Evolutionary conservation across 73 alveolate species (phyloP).

Genomic region (Breviolum minutum): DNA sequence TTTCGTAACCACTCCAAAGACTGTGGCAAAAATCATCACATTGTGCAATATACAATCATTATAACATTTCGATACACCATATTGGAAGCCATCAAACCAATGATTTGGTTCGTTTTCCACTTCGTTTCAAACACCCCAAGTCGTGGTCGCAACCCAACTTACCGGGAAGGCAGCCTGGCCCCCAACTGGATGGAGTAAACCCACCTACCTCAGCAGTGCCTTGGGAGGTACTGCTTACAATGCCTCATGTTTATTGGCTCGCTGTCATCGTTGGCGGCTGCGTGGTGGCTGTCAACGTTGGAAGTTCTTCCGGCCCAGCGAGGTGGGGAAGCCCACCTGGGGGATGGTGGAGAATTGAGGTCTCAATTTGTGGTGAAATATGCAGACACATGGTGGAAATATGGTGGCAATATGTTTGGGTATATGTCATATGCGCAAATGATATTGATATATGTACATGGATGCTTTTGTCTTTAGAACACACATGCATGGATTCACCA

Average conservation of each 20-base stretch:
- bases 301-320: conserved; percentile 71
- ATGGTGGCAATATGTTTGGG: too few species aligned
- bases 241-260: conserved; percentile 42
- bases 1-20: too few species aligned
- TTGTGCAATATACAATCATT: too few species aligned
- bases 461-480: too few species aligned
- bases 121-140: neutral
- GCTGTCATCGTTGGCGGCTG: conserved; percentile 72
- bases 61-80: neutral
- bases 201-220: neutral
- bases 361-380: too few species aligned
- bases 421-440: too few species aligned
- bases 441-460: too few species aligned
- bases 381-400: too few species aligned
- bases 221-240: conserved; percentile 33
- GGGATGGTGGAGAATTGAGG: neutral
- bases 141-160: neutral
- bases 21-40: too few species aligned
- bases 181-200: neutral
- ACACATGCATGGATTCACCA: too few species aligned
- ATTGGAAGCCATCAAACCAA: neutral
- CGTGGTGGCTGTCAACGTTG: conserved; percentile 88
- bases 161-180: neutral
- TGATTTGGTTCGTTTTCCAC: neutral
- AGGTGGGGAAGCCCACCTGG: conserved; percentile 1